Evolutionary conservation across 306 rosid species (phyloP), one percentile per base, ranked within the genome.

Genomic region (Vachellia pachyceras): DNA sequence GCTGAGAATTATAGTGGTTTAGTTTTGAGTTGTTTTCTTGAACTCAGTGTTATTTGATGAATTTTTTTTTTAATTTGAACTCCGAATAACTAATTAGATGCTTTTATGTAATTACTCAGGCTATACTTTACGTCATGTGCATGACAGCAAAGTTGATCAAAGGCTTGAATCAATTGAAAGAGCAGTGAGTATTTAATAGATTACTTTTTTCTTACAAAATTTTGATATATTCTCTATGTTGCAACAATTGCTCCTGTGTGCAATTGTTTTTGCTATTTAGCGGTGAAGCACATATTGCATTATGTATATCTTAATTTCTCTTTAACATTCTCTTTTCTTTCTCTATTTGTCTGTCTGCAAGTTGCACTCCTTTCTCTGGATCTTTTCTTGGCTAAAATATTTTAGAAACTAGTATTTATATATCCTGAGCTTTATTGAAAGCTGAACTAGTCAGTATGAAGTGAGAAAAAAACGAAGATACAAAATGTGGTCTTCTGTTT

Each of bases 151-250:
- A 86, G 93, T 95, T 78, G 91, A 93, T 75, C 87, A 83, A 82
- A 89, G 99, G 88, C 98, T 95, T 42, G 89, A 87, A 83, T 91
- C 99, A n/a, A 95, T 95, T 45, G 99, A 95, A 85, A 73, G 82
- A 64, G 91, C 86, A 78, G 99, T 95, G 79, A 89, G 83, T 58
- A 65, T 35, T 25, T 64, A 29, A 7, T 42, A 40, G 14, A 68
- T n/a, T n/a, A 41, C 7, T 1, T 17, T 18, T 67, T 44, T 3
- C 37, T 20, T 69, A 41, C 37, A 69, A 42, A 44, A 22, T 69
- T 29, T 69, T 10, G 20, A 69, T 69, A 69, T 42, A 11, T 20
- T n/a, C 7, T 76, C 41, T 60, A 47, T 60, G 57, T 39, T 29
- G 18, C 68, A 25, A 29, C 40, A 13, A 25, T 55, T 55, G 9